Evolutionary conservation across 768 basidiomycete genomes (phyloP).

Genomic region (Boletus coccyginus): DNA sequence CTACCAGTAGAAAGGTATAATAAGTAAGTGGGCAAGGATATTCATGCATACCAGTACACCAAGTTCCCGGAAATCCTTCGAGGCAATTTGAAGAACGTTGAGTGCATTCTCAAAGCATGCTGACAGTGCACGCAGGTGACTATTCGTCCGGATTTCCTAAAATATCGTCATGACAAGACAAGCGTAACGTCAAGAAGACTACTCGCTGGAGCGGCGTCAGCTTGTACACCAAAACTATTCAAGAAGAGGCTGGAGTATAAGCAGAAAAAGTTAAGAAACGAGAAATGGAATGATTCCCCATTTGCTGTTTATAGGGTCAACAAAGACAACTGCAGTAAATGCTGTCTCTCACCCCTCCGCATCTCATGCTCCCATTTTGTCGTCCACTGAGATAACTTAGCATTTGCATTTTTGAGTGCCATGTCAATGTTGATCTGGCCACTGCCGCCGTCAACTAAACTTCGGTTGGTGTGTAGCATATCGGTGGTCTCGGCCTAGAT

Average conservation of each 20-base stretch:
- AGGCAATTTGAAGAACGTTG: constrained; percentile 66
- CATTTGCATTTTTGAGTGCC: constrained; percentile 69
- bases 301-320: constrained; percentile 43
- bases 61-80: constrained; percentile 69
- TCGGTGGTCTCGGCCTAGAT: constrained; percentile 76
- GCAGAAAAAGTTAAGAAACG: constrained; percentile 73
- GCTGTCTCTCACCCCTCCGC: constrained; percentile 50
- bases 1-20: constrained; percentile 35
- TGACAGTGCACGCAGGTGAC: constrained; percentile 65
- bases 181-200: constrained; percentile 1
- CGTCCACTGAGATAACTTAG: constrained; percentile 69
- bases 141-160: constrained; percentile 55
- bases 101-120: constrained; percentile 75
- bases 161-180: background rate
- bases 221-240: constrained; percentile 80
- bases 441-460: constrained; percentile 39
- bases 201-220: constrained; percentile 55
- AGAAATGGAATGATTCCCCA: constrained; percentile 73
- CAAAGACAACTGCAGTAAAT: background rate
- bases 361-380: constrained; percentile 72
- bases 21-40: constrained; percentile 32
- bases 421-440: constrained; percentile 73
- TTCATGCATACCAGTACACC: constrained; percentile 61
- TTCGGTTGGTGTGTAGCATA: constrained; percentile 57
- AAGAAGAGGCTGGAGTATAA: constrained; percentile 77